A percentile compares a stretch with the other conserved stretches of the same genome.
phyloP scores from a whole-genome alignment of 495 filamentous ascomycete species.

The Hypoxylon lienhwacheense region DNA sequence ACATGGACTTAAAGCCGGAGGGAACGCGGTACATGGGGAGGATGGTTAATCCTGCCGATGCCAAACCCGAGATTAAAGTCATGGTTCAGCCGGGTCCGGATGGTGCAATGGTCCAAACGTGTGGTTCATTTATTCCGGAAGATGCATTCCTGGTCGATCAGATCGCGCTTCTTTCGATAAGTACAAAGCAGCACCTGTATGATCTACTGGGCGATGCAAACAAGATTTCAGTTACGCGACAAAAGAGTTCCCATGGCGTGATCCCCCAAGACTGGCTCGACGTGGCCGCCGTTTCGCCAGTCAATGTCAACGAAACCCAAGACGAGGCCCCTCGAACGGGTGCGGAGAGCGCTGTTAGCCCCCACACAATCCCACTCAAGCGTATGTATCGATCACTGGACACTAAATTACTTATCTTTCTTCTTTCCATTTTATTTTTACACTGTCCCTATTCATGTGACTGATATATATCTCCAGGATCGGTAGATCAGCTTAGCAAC shows the following conservation, averaged over 20 bases:
- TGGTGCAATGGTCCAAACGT: slow-evolving; percentile 58
- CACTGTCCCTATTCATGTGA: not conserved
- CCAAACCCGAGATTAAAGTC: slow-evolving; percentile 40
- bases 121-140: slow-evolving; percentile 65
- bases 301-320: slow-evolving; percentile 37
- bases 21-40: slow-evolving; percentile 47
- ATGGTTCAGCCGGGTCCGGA: slow-evolving; percentile 47
- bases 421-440: too few species aligned
- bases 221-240: slow-evolving; percentile 63
- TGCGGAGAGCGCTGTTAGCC: slow-evolving; percentile 49
- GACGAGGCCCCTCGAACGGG: slow-evolving; percentile 42
- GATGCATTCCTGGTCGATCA: slow-evolving; percentile 72
- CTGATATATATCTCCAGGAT: slow-evolving; percentile 28
- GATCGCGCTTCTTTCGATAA: slow-evolving; percentile 71
- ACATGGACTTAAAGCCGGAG: slow-evolving; percentile 45
- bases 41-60: slow-evolving; percentile 44
- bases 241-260: slow-evolving; percentile 69
- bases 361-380: slow-evolving; percentile 60
- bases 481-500: slow-evolving; percentile 33
- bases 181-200: slow-evolving; percentile 69
- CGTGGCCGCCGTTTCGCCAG: slow-evolving; percentile 53
- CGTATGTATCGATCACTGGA: slow-evolving; percentile 50
- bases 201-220: slow-evolving; percentile 71
- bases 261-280: slow-evolving; percentile 71
- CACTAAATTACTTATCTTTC: slow-evolving; percentile 36